Conservation (phyloP, 1,284 basidiomycete genomes). For the Trichosporon asahii region DNA sequence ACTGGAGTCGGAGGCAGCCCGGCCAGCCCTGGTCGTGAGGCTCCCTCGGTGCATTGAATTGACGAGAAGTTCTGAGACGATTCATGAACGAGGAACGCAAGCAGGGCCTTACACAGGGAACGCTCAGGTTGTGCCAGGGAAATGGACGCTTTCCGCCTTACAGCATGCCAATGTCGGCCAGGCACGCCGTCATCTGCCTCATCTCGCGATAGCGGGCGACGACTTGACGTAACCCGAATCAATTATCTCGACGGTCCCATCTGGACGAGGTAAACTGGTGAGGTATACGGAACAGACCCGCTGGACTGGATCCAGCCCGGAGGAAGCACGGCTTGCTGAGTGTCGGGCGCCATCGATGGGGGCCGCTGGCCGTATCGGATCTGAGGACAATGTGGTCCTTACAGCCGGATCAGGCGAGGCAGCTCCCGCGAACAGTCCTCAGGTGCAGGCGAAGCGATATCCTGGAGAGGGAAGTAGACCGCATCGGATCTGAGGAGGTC, state of each 20-base stretch:
- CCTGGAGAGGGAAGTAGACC: too few relatives aligned
- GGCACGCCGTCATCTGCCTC: not conserved
- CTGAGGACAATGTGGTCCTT: not conserved
- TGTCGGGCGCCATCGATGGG: not conserved
- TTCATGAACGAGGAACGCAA: not conserved
- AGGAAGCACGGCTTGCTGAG: not conserved
- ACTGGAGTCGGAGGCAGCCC: not conserved
- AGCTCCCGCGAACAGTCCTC: too few relatives aligned
- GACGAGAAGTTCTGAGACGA: not conserved
- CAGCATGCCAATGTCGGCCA: not conserved
- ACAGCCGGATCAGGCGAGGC: too few relatives aligned
- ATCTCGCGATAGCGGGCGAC: not conserved
- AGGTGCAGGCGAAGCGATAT: too few relatives aligned
- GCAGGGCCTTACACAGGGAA: not conserved
- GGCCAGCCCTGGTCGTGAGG: not conserved
- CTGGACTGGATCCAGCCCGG: too few relatives aligned
- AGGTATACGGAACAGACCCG: too few relatives aligned
- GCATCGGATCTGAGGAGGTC: too few relatives aligned
- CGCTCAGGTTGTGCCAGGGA: not conserved
- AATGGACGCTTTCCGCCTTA: conserved; percentile 1
- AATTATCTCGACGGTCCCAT: too few relatives aligned
- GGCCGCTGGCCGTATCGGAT: not conserved
- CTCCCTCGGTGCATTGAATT: not conserved
- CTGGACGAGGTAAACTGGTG: too few relatives aligned
- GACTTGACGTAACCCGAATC: not conserved